A percentile compares a stretch with the other conserved stretches of the same genome.
Conservation (phyloP, 257 asterid species). For the Solanum chilense region DNA sequence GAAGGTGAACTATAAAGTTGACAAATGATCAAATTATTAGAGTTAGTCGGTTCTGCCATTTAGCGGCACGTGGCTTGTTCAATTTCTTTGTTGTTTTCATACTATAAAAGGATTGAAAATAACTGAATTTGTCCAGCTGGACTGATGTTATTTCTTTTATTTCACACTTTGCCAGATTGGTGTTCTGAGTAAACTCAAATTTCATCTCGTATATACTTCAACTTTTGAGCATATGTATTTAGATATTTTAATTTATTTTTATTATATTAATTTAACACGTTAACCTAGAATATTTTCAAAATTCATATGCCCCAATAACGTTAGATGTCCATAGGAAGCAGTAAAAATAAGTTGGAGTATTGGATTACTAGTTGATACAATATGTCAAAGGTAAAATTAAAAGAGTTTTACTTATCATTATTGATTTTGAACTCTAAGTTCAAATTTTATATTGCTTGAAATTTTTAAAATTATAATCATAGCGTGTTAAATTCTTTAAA, state of each 20-base stretch:
- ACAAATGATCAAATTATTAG: slow-evolving; percentile 13
- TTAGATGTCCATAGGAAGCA: not conserved
- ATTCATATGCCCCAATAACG: too few relatives aligned
- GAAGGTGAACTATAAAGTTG: slow-evolving; percentile 75
- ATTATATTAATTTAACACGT: not conserved
- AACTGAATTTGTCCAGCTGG: not conserved
- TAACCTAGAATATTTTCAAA: too few relatives aligned
- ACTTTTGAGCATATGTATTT: too few relatives aligned
- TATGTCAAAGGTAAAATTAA: not conserved
- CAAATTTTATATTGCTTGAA: not conserved
- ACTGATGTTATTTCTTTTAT: not conserved
- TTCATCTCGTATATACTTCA: not conserved
- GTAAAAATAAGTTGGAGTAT: not conserved
- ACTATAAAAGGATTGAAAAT: not conserved
- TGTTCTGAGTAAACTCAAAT: not conserved
- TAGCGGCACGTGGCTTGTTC: not conserved
- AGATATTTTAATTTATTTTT: too few relatives aligned
- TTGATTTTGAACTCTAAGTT: not conserved
- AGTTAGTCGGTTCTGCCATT: not conserved
- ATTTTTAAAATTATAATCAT: too few relatives aligned
- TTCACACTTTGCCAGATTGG: not conserved
- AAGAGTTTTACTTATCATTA: too few relatives aligned
- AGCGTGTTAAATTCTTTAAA: too few relatives aligned
- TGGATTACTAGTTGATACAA: not conserved
- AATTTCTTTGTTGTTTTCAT: not conserved